Conservation (phyloP, 139 green algal species). For the Chlamydomonas schloesseri region DNA sequence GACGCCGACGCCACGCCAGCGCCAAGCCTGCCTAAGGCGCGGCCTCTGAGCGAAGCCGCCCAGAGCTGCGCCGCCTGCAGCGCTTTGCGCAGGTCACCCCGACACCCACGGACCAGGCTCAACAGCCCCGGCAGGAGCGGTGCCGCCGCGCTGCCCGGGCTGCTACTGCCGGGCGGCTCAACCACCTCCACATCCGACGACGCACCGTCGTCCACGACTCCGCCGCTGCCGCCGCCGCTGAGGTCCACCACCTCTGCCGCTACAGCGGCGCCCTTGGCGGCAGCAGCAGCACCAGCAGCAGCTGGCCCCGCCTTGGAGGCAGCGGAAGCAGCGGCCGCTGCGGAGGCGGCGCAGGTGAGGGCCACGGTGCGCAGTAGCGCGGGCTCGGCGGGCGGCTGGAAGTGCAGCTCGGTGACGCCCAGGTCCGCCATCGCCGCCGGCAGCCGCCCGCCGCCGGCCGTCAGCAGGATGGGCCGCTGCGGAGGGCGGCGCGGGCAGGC, state of each 20-base stretch:
- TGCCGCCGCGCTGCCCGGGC: neutral
- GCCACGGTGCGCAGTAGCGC: slow-evolving; percentile 47
- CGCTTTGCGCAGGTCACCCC: slow-evolving; percentile 12
- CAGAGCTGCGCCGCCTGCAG: slow-evolving; percentile 39
- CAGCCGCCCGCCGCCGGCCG: slow-evolving; percentile 12
- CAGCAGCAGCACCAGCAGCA: neutral
- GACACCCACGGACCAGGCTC: slow-evolving; percentile 11
- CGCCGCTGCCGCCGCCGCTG: neutral
- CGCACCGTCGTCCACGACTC: neutral
- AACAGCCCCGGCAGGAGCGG: neutral
- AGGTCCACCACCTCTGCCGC: neutral
- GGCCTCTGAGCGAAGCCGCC: neutral
- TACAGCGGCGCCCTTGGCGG: neutral
- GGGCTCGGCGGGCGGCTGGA: neutral
- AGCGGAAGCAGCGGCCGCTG: neutral
- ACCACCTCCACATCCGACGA: neutral
- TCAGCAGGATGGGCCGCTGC: slow-evolving; percentile 60
- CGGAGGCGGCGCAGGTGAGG: slow-evolving; percentile 34
- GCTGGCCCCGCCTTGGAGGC: neutral
- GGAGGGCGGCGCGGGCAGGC: neutral
- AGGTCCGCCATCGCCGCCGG: slow-evolving; percentile 31
- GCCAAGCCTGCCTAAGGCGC: too few species aligned
- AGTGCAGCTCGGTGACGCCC: neutral
- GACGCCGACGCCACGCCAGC: too few species aligned
- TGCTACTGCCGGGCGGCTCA: neutral